phyloP scores from a whole-genome alignment of 2,329 filamentous ascomycete genomes.

The Catunica adiposa region DNA sequence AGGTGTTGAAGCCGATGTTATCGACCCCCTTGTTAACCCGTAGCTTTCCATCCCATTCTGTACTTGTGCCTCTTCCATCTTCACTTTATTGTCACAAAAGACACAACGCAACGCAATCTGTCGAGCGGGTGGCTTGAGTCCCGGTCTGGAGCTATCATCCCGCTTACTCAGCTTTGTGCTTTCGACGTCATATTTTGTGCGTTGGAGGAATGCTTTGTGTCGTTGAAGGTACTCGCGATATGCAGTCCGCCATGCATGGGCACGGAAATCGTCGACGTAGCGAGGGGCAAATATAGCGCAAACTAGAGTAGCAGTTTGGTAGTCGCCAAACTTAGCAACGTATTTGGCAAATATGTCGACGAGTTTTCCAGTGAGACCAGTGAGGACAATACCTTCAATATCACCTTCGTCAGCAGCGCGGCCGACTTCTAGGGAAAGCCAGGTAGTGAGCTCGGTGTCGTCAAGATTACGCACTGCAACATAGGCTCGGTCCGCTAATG shows the following conservation, averaged over 20 bases:
- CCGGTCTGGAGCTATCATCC: slow-evolving; percentile 36
- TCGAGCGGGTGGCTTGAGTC: slow-evolving; percentile 45
- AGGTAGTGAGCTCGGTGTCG: slow-evolving; percentile 45
- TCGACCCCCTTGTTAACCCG: background rate
- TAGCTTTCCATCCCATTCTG: background rate
- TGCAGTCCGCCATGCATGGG: slow-evolving; percentile 52
- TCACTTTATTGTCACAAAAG: slow-evolving; percentile 52
- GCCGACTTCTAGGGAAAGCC: slow-evolving; percentile 49
- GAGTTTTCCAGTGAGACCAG: slow-evolving; percentile 55
- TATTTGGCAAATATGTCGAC: slow-evolving; percentile 64
- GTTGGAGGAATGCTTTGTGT: slow-evolving; percentile 57
- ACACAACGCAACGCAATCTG: slow-evolving; percentile 63
- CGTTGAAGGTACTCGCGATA: slow-evolving; percentile 58
- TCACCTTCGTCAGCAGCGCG: slow-evolving; percentile 37
- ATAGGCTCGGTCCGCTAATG: slow-evolving; percentile 56
- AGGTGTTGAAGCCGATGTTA: slow-evolving; percentile 3
- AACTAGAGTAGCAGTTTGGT: slow-evolving; percentile 63
- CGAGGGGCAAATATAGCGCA: slow-evolving; percentile 57
- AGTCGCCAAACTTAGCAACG: slow-evolving; percentile 57
- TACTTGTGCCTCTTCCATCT: background rate
- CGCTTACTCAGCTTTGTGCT: slow-evolving; percentile 54
- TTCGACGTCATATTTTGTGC: slow-evolving; percentile 63
- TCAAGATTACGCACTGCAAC: slow-evolving; percentile 53
- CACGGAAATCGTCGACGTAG: slow-evolving; percentile 63
- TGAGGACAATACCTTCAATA: slow-evolving; percentile 61